These are phyloP conservation scores for Platanus orientalis DNA, from an alignment of 164 flowering plant species.

Conservation along the genomic window DNA sequence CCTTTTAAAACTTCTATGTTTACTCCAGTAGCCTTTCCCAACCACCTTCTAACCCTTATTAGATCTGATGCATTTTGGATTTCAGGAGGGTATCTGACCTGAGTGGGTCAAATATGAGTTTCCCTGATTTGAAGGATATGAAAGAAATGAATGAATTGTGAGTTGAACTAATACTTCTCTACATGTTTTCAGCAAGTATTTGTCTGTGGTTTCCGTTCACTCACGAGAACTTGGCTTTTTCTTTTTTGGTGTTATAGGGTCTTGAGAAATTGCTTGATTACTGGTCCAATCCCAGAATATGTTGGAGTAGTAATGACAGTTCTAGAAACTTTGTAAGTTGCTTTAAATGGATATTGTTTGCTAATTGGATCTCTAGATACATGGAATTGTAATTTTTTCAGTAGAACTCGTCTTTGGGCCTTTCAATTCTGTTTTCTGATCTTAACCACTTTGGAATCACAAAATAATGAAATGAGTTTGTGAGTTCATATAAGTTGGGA, in stretches of 20 bases:
- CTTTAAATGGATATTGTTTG: background rate
- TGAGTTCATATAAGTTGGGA: no score
- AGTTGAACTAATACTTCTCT: conserved; percentile 19
- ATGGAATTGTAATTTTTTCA: background rate
- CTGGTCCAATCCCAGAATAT: conserved; percentile 46
- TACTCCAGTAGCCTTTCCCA: no score
- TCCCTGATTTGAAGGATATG: conserved; percentile 45
- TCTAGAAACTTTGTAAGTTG: conserved; percentile 44
- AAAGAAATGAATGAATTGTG: conserved; percentile 35
- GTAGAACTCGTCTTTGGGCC: background rate
- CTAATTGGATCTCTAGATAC: background rate
- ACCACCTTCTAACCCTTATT: background rate
- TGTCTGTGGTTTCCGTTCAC: background rate
- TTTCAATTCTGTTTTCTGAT: background rate
- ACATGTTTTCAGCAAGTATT: background rate
- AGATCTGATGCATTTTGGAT: background rate
- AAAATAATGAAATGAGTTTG: background rate
- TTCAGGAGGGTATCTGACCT: conserved; percentile 73
- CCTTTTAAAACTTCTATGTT: background rate
- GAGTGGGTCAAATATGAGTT: conserved; percentile 28
- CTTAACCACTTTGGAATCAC: background rate
- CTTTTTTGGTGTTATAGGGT: conserved; percentile 32
- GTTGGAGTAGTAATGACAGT: conserved; percentile 24
- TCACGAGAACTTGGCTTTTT: background rate
- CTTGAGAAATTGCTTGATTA: conserved; percentile 57